Evolutionary conservation across 192 early-diverging fungal species (phyloP).

Genomic region (Dissophora ornata): DNA sequence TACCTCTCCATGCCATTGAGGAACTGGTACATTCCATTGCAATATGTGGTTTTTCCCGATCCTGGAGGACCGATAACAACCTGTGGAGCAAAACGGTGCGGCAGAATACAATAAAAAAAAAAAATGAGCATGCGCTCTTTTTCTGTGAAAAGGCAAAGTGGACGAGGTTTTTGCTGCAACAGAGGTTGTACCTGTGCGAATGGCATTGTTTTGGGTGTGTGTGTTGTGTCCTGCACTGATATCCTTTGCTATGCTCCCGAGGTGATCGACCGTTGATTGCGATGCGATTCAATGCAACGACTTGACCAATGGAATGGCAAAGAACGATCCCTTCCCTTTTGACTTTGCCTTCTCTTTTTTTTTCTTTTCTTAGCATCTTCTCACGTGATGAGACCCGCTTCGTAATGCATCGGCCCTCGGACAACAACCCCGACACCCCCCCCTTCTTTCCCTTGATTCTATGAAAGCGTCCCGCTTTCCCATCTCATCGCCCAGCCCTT

Average conservation of each 20-base stretch:
- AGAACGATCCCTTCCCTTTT: background rate
- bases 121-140: no score
- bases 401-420: no score
- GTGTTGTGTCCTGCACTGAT: background rate
- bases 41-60: conserved; percentile 97
- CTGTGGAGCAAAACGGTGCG: conserved; percentile 47
- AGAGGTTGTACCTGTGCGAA: conserved; percentile 34
- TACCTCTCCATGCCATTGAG: conserved; percentile 79
- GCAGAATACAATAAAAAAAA: background rate
- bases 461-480: no score
- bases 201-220: conserved; percentile 19
- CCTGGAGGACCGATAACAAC: conserved; percentile 95
- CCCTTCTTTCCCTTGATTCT: no score
- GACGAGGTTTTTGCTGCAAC: background rate
- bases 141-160: no score
- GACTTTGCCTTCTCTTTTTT: no score
- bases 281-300: background rate
- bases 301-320: background rate
- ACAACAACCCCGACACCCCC: no score
- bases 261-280: background rate
- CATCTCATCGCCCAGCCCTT: no score
- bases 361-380: no score
- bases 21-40: conserved; percentile 90
- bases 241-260: background rate
- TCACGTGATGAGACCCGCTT: no score